Conservation (phyloP, 2,329 filamentous ascomycete genomes). For the Dactylonectria macrodidyma region DNA sequence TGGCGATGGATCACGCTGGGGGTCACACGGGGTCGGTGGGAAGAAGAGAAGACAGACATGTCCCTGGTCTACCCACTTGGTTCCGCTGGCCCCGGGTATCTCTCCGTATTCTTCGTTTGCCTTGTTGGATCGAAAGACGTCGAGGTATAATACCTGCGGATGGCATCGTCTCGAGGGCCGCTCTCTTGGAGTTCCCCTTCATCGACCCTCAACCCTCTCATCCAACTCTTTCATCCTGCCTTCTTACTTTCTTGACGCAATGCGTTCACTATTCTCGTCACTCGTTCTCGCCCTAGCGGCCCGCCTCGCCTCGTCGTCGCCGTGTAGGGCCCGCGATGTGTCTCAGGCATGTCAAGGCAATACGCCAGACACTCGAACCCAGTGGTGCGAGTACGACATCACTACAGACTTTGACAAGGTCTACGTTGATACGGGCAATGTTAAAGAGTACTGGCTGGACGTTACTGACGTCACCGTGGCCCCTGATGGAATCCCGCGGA, state of each 20-base stretch:
- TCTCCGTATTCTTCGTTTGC: too few species aligned
- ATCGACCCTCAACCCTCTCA: not conserved
- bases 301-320: not conserved
- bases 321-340: not conserved
- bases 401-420: constrained; percentile 61
- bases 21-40: too few species aligned
- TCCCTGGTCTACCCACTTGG: too few species aligned
- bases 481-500: constrained; percentile 62
- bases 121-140: too few species aligned
- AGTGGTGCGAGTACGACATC: constrained; percentile 66
- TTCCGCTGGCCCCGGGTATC: too few species aligned
- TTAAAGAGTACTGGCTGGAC: constrained; percentile 64
- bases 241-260: not conserved
- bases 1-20: too few species aligned
- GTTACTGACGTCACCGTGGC: constrained; percentile 56
- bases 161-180: too few species aligned
- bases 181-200: too few species aligned
- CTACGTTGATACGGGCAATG: constrained; percentile 63
- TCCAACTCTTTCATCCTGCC: not conserved
- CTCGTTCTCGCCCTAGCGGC: not conserved
- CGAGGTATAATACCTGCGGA: too few species aligned
- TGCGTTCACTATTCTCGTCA: not conserved
- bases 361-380: constrained; percentile 48
- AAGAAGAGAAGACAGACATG: too few species aligned
- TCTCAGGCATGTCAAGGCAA: constrained; percentile 36